phyloP scores from a whole-genome alignment of 208 protist genomes.

The Dictyostelium gargantuum region DNA sequence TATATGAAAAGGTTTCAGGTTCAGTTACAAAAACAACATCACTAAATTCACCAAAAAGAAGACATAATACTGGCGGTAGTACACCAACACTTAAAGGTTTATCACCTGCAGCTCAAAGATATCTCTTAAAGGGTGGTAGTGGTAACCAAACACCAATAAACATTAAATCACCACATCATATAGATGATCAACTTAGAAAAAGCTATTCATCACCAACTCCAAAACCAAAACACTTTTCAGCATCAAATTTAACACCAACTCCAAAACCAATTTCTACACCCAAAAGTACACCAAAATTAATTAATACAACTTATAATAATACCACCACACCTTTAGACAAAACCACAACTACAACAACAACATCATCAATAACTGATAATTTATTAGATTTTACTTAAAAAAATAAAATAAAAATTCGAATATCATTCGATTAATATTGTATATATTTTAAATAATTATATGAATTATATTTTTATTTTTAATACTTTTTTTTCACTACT shows the following conservation, averaged over 20 bases:
- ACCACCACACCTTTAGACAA: not conserved
- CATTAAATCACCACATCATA: not conserved
- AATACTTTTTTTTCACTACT: not conserved
- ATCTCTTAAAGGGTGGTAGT: no score
- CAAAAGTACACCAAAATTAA: not conserved
- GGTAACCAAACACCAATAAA: not conserved
- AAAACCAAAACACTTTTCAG: not conserved
- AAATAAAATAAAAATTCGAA: not conserved
- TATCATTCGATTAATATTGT: not conserved
- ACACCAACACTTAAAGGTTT: not conserved
- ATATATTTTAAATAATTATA: no score
- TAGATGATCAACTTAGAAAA: not conserved
- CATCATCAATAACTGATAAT: not conserved
- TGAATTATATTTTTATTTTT: no score
- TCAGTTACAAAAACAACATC: not conserved
- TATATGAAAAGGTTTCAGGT: not conserved
- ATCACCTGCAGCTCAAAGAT: not conserved
- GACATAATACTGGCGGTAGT: not conserved
- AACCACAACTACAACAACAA: not conserved
- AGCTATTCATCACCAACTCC: not conserved
- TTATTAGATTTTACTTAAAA: conserved; percentile 6
- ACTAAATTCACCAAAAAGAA: not conserved
- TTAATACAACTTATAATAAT: not conserved
- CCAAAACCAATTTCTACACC: not conserved
- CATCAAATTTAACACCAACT: not conserved